Conservation (phyloP, 106 monocot species). For the Dioscorea alata region DNA sequence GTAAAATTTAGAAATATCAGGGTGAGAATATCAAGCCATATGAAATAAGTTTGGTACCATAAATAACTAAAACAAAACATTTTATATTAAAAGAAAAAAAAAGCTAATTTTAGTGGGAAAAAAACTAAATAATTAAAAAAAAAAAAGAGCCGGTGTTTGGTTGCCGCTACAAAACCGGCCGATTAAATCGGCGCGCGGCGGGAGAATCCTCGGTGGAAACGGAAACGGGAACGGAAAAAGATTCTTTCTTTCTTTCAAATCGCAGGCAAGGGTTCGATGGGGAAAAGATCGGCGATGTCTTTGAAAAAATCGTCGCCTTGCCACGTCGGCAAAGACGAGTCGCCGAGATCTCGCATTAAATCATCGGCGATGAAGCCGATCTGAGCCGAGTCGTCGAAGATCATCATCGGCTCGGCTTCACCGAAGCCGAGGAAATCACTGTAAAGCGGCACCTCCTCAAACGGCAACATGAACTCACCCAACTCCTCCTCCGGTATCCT, state of each 20-base stretch:
- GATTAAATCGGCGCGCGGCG: constrained; percentile 16
- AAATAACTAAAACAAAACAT: not conserved
- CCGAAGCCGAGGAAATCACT: constrained; percentile 24
- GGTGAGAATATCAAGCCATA: too few species aligned
- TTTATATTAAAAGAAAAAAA: not conserved
- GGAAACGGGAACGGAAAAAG: not conserved
- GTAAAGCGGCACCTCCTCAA: constrained; percentile 29
- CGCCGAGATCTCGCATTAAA: not conserved
- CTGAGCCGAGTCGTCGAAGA: constrained; percentile 19
- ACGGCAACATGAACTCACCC: constrained; percentile 14
- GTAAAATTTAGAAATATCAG: too few species aligned
- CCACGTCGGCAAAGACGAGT: not conserved
- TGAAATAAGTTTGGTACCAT: too few species aligned
- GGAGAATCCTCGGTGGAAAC: not conserved
- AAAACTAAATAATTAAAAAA: not conserved
- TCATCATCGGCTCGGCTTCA: constrained; percentile 15
- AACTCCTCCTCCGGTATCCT: constrained; percentile 1
- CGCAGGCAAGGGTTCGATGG: constrained; percentile 30
- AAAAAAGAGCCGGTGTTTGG: not conserved
- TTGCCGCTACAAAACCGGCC: constrained; percentile 26
- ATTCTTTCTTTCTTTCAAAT: not conserved
- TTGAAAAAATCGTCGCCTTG: constrained; percentile 30
- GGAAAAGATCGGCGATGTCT: constrained; percentile 51
- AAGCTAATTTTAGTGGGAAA: not conserved
- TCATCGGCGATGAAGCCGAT: constrained; percentile 11